Evolutionary conservation across 202 grass and related monocot genomes (phyloP).

Genomic region (Saccharum hybrid): DNA sequence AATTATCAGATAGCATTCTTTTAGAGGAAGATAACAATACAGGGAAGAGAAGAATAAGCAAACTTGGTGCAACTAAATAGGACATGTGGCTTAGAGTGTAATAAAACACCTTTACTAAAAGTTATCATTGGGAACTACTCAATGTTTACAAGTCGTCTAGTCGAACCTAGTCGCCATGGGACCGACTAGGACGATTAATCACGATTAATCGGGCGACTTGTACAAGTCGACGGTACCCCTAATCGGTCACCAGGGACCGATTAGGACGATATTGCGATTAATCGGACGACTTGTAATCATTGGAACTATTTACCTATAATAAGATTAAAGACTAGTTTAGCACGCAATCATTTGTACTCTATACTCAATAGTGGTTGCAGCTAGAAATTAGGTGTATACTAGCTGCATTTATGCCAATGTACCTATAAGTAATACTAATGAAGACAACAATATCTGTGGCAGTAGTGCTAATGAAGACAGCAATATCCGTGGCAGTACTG

Average conservation of each 20-base stretch:
- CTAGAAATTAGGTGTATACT: slow-evolving; percentile 25
- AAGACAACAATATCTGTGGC: background rate
- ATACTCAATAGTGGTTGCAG: background rate
- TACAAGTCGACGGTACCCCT: too few species aligned
- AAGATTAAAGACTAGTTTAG: background rate
- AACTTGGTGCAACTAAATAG: slow-evolving; percentile 15
- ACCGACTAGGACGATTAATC: too few species aligned
- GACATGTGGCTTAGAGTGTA: background rate
- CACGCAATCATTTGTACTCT: background rate
- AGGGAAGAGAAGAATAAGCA: background rate
- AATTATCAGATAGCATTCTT: slow-evolving; percentile 15
- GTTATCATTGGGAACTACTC: background rate
- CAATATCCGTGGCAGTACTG: slow-evolving; percentile 7
- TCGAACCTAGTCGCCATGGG: too few species aligned
- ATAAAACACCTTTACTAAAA: background rate
- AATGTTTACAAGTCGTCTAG: too few species aligned
- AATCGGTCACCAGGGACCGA: too few species aligned
- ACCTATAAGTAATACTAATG: background rate
- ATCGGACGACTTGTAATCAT: too few species aligned
- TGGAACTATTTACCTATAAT: background rate
- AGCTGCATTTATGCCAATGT: background rate
- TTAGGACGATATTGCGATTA: too few species aligned
- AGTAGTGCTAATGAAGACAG: slow-evolving; percentile 8
- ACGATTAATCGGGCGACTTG: too few species aligned
- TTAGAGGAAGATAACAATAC: background rate